A percentile compares a stretch with the other conserved stretches of the same genome.
Conservation (phyloP, 768 basidiomycete species). For the Lactifluus volemus region DNA sequence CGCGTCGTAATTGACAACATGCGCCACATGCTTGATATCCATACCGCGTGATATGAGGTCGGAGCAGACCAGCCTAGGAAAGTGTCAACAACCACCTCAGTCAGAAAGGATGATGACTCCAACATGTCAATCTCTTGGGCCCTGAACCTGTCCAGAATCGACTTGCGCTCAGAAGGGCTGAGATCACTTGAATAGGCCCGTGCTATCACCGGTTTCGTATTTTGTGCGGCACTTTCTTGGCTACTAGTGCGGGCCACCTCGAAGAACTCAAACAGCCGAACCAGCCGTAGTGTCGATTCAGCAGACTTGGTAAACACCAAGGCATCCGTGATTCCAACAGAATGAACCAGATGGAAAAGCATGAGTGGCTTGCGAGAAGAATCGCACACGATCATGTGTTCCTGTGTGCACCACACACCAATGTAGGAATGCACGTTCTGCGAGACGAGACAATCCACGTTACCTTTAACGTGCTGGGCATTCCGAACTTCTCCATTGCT, state of each 20-base stretch:
- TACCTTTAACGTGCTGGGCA: conserved; percentile 73
- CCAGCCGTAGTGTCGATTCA: conserved; percentile 78
- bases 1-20: conserved; percentile 92
- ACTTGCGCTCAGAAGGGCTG: conserved; percentile 57
- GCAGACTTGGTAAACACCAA: conserved; percentile 97
- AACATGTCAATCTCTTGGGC: conserved; percentile 77
- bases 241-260: conserved; percentile 38
- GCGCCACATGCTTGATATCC: conserved; percentile 84
- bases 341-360: conserved; percentile 78
- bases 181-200: conserved; percentile 87
- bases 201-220: conserved; percentile 32
- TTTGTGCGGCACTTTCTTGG: conserved; percentile 18
- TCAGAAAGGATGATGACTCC: conserved; percentile 23
- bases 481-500: conserved; percentile 67
- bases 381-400: conserved; percentile 78
- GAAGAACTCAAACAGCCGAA: conserved; percentile 75
- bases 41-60: conserved; percentile 95
- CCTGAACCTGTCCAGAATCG: conserved; percentile 74
- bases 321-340: conserved; percentile 51
- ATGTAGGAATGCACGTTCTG: neutral
- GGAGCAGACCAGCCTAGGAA: conserved; percentile 79
- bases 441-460: conserved; percentile 21
- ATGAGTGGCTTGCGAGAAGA: conserved; percentile 79
- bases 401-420: conserved; percentile 35
- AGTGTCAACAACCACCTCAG: neutral